Percentiles rank a stretch among this genome's conserved stretches.
phyloP scores from a whole-genome alignment of 495 filamentous ascomycete genomes.

The Neurospora sp. region DNA sequence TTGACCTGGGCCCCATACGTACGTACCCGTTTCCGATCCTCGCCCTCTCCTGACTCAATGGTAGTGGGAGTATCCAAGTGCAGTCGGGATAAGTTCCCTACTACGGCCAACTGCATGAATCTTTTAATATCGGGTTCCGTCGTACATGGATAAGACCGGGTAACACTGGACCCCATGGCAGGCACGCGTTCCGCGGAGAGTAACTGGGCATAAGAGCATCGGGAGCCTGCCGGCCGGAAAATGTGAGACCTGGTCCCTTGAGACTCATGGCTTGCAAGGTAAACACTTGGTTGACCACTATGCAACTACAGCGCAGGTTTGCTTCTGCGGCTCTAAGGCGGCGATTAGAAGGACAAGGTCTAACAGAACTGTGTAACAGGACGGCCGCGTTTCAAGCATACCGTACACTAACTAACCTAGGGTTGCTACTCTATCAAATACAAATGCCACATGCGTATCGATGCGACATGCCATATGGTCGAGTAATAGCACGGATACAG shows the following conservation, averaged over 20 bases:
- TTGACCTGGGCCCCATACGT: not conserved
- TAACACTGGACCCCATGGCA: not conserved
- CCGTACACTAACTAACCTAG: not conserved
- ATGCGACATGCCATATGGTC: not conserved
- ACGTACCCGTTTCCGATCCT: not conserved
- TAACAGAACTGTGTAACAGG: not conserved
- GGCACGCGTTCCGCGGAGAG: not conserved
- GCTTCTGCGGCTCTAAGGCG: not conserved
- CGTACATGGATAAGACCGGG: not conserved
- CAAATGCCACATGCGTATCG: not conserved
- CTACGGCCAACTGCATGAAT: not conserved
- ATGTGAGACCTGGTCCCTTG: not conserved
- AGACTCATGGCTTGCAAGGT: not conserved
- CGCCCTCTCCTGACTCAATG: not conserved
- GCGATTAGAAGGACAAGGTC: not conserved
- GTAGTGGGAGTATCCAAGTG: not conserved
- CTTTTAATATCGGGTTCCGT: not conserved
- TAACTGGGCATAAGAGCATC: not conserved
- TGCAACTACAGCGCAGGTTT: not conserved
- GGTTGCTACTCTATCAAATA: not conserved
- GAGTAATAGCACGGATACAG: not conserved
- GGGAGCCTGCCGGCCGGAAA: not conserved
- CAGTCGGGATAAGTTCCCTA: not conserved
- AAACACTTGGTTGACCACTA: not conserved
- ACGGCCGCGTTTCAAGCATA: not conserved